Percentiles rank a stretch among this genome's conserved stretches.
Evolutionary conservation across 371 early-diverging fungal species (phyloP).

Genomic region (Lichtheimia ramosa): DNA sequence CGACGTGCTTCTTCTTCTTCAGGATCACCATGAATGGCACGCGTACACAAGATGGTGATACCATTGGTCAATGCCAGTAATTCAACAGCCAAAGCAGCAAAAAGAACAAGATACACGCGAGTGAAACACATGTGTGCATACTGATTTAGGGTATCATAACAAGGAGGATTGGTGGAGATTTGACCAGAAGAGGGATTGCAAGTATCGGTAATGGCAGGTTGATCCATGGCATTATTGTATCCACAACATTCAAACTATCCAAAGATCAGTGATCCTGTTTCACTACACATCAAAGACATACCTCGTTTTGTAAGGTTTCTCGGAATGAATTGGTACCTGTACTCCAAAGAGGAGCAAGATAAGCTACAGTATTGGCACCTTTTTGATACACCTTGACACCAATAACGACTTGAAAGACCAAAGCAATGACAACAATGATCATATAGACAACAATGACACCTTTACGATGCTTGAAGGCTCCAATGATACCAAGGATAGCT

Average conservation of each 20-base stretch:
- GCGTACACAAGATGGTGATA: slow-evolving; percentile 40
- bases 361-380: slow-evolving; percentile 33
- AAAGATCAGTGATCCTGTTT: background rate
- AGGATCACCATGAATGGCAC: slow-evolving; percentile 21
- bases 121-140: slow-evolving; percentile 29
- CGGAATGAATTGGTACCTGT: slow-evolving; percentile 17
- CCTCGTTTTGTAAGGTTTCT: slow-evolving; percentile 22
- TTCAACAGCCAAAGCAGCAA: slow-evolving; percentile 44
- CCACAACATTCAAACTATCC: slow-evolving; percentile 49
- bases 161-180: slow-evolving; percentile 21
- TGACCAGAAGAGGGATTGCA: slow-evolving; percentile 23
- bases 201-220: slow-evolving; percentile 19
- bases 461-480: slow-evolving; percentile 29
- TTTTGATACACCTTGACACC: slow-evolving; percentile 41
- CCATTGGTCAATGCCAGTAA: slow-evolving; percentile 43
- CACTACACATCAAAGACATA: too few species aligned
- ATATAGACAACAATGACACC: slow-evolving; percentile 35
- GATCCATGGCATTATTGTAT: slow-evolving; percentile 34
- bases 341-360: slow-evolving; percentile 36
- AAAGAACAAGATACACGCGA: slow-evolving; percentile 37
- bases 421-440: slow-evolving; percentile 32
- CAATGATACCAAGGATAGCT: slow-evolving; percentile 34
- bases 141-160: slow-evolving; percentile 21
- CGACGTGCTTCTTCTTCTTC: slow-evolving; percentile 44
- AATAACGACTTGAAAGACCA: slow-evolving; percentile 43